Percentiles rank a stretch among this genome's conserved stretches.
Conservation (phyloP, 2,329 filamentous ascomycete genomes). For the Berkeleyomyces rouxiae region DNA sequence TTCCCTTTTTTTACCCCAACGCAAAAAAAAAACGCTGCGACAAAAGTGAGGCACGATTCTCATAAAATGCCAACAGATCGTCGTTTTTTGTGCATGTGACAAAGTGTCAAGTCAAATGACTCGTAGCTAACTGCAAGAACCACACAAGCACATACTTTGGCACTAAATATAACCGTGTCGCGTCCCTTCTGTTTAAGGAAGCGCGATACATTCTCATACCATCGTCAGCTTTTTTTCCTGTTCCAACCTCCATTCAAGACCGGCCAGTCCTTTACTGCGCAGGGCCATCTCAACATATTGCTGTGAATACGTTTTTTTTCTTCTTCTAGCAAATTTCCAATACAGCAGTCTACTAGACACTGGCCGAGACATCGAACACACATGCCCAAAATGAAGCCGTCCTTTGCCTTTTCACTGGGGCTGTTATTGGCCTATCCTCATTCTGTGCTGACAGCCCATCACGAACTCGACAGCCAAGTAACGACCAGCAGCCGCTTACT, state of each 20-base stretch:
- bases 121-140: neutral
- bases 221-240: neutral
- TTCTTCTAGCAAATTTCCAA: neutral
- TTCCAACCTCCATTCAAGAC: neutral
- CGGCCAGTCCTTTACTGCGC: neutral
- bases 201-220: neutral
- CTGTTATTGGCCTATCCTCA: conserved; percentile 1
- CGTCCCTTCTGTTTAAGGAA: neutral
- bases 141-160: neutral
- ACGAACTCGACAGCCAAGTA: neutral
- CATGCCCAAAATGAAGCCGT: conserved; percentile 6
- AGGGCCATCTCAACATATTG: neutral
- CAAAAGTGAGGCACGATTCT: conserved; percentile 4
- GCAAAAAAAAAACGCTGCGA: neutral
- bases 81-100: neutral
- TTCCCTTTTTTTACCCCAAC: conserved; percentile 7
- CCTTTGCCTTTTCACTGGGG: neutral
- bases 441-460: neutral
- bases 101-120: conserved; percentile 1
- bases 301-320: neutral
- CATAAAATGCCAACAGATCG: neutral
- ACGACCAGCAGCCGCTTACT: neutral
- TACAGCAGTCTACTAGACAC: neutral
- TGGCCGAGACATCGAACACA: neutral
- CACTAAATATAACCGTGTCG: neutral